Evolutionary conservation across 2,329 filamentous ascomycete species (phyloP).

Genomic region (Diaporthe batatas): DNA sequence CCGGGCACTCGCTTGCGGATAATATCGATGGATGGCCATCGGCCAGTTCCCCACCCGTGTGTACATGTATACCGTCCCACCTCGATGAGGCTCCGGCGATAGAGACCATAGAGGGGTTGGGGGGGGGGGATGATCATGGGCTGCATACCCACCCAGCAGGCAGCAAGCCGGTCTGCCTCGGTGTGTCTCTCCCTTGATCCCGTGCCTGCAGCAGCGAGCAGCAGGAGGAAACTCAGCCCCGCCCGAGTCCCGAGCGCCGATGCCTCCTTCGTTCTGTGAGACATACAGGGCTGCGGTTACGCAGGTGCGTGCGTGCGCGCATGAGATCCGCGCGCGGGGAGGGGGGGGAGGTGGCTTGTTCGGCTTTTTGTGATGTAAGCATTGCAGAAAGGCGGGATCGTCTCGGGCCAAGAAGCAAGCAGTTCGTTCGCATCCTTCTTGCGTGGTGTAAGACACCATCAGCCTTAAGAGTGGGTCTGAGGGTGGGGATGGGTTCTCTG

Average conservation of each 20-base stretch:
- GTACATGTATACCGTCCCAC: too few relatives aligned
- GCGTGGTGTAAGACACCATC: constrained; percentile 9
- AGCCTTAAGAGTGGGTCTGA: constrained; percentile 13
- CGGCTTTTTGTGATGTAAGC: constrained; percentile 29
- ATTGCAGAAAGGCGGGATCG: constrained; percentile 35
- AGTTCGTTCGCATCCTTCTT: not conserved
- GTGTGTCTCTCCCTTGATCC: not conserved
- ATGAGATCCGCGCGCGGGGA: not conserved
- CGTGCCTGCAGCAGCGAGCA: not conserved
- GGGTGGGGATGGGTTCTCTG: not conserved
- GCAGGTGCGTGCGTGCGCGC: not conserved
- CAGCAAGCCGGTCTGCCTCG: not conserved
- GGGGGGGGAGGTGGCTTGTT: not conserved
- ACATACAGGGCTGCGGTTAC: not conserved
- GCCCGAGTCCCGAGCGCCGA: not conserved
- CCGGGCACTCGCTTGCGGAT: not conserved
- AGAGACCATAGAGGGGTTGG: too few relatives aligned
- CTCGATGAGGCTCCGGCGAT: too few relatives aligned
- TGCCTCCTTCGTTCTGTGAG: not conserved
- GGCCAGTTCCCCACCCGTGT: too few relatives aligned
- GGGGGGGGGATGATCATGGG: too few relatives aligned
- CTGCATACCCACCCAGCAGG: not conserved
- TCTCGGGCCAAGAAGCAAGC: constrained; percentile 9
- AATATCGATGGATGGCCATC: not conserved
- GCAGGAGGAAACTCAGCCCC: not conserved